Evolutionary conservation across 2,329 filamentous ascomycete genomes (phyloP).

Genomic region (Ophiostoma sp.): DNA sequence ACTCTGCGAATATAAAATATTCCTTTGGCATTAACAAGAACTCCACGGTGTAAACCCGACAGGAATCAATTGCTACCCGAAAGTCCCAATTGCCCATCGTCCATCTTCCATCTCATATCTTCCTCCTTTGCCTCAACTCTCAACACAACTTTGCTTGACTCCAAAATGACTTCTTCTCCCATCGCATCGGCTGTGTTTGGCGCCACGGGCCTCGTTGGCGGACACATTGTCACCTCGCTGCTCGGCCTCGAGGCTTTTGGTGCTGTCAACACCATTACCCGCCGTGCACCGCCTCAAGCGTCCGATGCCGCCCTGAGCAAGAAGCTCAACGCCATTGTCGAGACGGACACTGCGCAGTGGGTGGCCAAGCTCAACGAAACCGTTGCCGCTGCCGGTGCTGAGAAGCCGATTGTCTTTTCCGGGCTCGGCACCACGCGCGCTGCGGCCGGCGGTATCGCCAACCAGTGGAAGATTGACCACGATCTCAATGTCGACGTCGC

Average conservation of each 20-base stretch:
- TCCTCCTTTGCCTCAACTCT: background rate
- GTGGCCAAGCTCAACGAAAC: constrained; percentile 52
- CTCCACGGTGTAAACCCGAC: background rate
- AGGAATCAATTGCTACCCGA: background rate
- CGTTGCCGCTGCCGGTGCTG: constrained; percentile 44
- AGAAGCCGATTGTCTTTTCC: constrained; percentile 65
- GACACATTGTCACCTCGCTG: constrained; percentile 65
- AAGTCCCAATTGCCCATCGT: background rate
- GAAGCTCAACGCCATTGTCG: constrained; percentile 62
- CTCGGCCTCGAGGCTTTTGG: constrained; percentile 49
- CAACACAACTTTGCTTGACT: background rate
- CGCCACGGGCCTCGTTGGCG: constrained; percentile 64
- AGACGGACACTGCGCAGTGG: constrained; percentile 67
- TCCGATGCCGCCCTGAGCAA: constrained; percentile 52
- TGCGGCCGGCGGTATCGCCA: constrained; percentile 66
- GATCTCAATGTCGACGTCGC: constrained; percentile 79
- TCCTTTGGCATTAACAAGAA: background rate
- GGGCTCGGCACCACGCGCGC: constrained; percentile 74
- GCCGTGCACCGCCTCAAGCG: constrained; percentile 54
- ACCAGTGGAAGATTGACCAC: constrained; percentile 83
- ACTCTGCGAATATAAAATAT: background rate
- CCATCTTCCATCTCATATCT: background rate
- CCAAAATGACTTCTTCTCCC: constrained; percentile 18
- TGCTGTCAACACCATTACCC: constrained; percentile 59
- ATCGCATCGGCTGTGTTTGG: constrained; percentile 48